These are phyloP conservation scores for Pelargonium australe DNA, from an alignment of 441 rosid species.

Conservation along the genomic window DNA sequence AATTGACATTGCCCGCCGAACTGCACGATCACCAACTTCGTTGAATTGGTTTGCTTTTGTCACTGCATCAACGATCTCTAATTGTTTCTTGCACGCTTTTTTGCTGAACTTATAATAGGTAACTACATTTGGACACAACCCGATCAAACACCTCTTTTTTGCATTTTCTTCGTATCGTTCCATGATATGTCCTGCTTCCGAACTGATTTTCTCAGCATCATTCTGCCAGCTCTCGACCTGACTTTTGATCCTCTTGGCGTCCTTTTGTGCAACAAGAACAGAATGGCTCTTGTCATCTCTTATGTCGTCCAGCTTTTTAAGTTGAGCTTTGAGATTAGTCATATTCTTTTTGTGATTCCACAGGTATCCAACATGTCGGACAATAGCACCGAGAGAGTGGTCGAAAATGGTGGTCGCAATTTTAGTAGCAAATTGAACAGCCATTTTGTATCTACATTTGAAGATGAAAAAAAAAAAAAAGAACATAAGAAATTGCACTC, in stretches of 20 bases:
- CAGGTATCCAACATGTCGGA: neutral
- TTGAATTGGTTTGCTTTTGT: neutral
- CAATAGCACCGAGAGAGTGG: neutral
- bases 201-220: neutral
- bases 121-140: conserved; percentile 13
- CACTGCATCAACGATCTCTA: neutral
- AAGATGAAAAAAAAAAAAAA: too few relatives aligned
- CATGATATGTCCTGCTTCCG: neutral
- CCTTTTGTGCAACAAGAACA: neutral
- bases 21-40: neutral
- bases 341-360: neutral
- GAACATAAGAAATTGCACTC: too few relatives aligned
- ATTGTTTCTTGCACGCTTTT: conserved; percentile 5
- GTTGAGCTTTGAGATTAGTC: neutral
- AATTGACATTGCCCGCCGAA: neutral
- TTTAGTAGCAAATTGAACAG: neutral
- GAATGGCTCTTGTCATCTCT: neutral
- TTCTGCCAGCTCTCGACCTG: neutral
- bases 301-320: neutral
- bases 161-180: neutral
- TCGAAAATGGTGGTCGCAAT: neutral
- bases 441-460: neutral
- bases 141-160: too few relatives aligned
- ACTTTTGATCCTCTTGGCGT: neutral
- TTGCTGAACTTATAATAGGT: conserved; percentile 16